Evolutionary conservation across 2,329 filamentous ascomycete genomes (phyloP), one percentile per base, ranked within the genome.

Genomic region (Fusarium verticillioides): DNA sequence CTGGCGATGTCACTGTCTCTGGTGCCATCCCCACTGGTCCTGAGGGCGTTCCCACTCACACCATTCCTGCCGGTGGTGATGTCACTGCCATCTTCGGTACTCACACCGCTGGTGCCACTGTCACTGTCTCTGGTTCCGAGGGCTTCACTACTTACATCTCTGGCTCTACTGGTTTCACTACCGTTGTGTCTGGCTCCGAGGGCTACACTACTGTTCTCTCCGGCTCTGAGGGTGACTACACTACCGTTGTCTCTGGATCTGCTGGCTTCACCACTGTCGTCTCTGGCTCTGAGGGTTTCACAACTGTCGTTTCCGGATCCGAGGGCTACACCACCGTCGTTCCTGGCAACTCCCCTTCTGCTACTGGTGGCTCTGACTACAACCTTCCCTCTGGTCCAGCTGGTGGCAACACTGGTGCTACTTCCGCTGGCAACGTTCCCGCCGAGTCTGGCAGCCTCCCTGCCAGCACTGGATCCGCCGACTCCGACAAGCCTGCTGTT

Each of bases 1-100:
- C 54, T n/a, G 37, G 21, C 13, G 56, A 63, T n/a, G 1, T 32
- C 34, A 63, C 65, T 36, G 43, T 21, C 37, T 50, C 54, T 32
- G 60, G n/a, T 19, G 43, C 40, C 16, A 30, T 57, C 28, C 60
- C 69, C 16, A 46, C 19, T 15, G 69, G 69, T 5, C 62, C 67
- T 13, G 53, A 34, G n/a, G 67, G 66, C 12, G 39, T 69, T 34
- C 66, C 60, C 7, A 37, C 34, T 30, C 54, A 66, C 40, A 56
- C 66, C 26, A 70, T 70, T 44, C 19, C 66, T 32, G 49, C 49
- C 7, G 66, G 65, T 1, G 52, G 47, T 15, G 67, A 59, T 26
- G 66, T 65, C 39, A 71, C 67, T 56, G 68, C 37, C n/a, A 70
- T 66, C 61, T 70, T 70, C 40, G 62, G 66, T 9, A 69, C 68